Base-by-base conservation (phyloP, 257 asterid species). In the Capsicum pubescens region DNA sequence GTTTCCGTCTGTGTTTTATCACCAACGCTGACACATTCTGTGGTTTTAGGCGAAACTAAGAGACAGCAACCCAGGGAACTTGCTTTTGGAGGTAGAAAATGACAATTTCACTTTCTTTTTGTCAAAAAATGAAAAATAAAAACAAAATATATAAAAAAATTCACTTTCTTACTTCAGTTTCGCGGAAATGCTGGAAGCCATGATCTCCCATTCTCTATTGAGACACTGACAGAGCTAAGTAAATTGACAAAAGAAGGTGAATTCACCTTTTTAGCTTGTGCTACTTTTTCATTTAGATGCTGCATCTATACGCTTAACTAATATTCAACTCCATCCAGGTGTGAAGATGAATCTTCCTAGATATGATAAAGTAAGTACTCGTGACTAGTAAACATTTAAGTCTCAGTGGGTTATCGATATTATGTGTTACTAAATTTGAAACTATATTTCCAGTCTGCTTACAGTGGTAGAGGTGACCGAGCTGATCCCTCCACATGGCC, bases 161-260 rank as follows among this genome's bases (percentile, higher is more conserved):
- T 57, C 64, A 10, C 81, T 57, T 61, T 80, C 32, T 77, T 19
- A 70, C 85, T 83, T 60, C 88, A 97, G 99, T 89, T 87, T 39
- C 98, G 99, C 83, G 99, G 99, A 87, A 97, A 97, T 90, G 99
- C 99, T 88, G 99, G 99, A 89, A 97, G 99, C 92, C 99, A 97
- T 87, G 99, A 97, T 89, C 99, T 97, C 79, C 63, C 93, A 12
- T 90, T 97, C 46, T 95, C 98, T 46, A 87, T 91, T 60, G 95
- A 95, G 87, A 94, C 98, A 59, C 90, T 97, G 79, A 89, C 93
- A n/a, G 92, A 93, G 61, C 84, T 97, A 52, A 84, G 82, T 82
- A 91, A 90, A 78, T 87, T 95, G 91, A 94, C 98, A 8, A 92
- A 86, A 90, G 96, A 93, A 94, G 99, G 99, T 93, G 84, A 84